Evolutionary conservation across 2,329 filamentous ascomycete genomes (phyloP).

Genomic region (Tolypocladium ovalisporum): DNA sequence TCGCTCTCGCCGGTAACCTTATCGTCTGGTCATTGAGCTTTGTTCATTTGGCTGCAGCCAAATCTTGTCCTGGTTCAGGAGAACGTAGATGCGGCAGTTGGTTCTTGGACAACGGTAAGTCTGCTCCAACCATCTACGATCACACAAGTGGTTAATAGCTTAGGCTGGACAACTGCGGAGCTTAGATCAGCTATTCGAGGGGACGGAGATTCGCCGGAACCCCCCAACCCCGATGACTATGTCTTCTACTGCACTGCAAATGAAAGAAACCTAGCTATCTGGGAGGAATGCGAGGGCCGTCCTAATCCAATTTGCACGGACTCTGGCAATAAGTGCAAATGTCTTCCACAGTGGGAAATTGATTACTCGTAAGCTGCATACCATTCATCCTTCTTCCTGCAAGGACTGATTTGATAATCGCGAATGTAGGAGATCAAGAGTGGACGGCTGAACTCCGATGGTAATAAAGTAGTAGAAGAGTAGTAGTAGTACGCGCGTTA

Average conservation of each 20-base stretch:
- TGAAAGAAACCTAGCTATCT: too few relatives aligned
- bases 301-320: too few relatives aligned
- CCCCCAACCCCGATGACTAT: background rate
- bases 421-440: too few relatives aligned
- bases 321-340: too few relatives aligned
- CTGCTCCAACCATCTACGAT: background rate
- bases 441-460: too few relatives aligned
- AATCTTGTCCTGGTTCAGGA: background rate
- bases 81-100: background rate
- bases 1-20: background rate
- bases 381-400: too few relatives aligned
- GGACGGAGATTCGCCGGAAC: background rate
- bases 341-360: too few relatives aligned
- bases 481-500: too few relatives aligned
- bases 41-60: background rate
- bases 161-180: background rate
- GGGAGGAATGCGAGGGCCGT: too few relatives aligned
- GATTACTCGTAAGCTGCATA: too few relatives aligned
- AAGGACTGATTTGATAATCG: too few relatives aligned
- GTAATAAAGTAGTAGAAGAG: too few relatives aligned
- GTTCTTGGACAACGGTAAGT: background rate
- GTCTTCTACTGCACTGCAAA: background rate
- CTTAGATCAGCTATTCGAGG: background rate
- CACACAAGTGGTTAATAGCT: background rate
- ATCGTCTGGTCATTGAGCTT: background rate